These are phyloP conservation scores for Fraxinus sp. DNA, from an alignment of 305 asterid species.

Conservation along the genomic window DNA sequence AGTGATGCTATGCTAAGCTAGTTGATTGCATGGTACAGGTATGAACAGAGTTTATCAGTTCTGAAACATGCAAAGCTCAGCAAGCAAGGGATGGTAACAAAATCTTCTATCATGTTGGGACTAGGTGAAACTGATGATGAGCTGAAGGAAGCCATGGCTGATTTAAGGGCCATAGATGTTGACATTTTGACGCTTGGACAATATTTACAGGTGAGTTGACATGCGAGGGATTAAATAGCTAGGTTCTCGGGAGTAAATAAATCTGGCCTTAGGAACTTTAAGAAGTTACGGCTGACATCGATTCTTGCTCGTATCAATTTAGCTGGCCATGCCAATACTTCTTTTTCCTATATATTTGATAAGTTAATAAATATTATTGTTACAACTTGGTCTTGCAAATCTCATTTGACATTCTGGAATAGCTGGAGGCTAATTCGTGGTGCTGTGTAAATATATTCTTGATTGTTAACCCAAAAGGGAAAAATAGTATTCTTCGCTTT, in stretches of 20 bases:
- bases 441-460: background rate
- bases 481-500: background rate
- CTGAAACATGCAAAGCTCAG: constrained; percentile 81
- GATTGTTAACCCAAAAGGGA: background rate
- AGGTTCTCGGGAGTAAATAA: background rate
- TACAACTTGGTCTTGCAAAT: constrained; percentile 8
- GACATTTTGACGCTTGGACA: constrained; percentile 95
- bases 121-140: constrained; percentile 96
- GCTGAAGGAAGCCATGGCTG: constrained; percentile 85
- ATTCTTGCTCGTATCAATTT: background rate
- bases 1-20: background rate
- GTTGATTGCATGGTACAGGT: constrained; percentile 49
- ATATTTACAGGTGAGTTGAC: constrained; percentile 72
- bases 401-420: background rate
- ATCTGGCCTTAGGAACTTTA: constrained; percentile 2
- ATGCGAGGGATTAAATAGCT: background rate
- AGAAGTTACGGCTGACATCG: background rate
- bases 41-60: constrained; percentile 86
- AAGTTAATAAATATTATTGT: background rate
- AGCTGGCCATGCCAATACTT: background rate
- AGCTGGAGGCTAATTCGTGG: background rate
- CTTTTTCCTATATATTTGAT: background rate
- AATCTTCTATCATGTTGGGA: constrained; percentile 94
- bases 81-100: constrained; percentile 89
- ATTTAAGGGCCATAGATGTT: constrained; percentile 82